Percentiles rank a stretch among this genome's conserved stretches.
Evolutionary conservation across 305 asterid species (phyloP).

Genomic region (Galium porrigens): DNA sequence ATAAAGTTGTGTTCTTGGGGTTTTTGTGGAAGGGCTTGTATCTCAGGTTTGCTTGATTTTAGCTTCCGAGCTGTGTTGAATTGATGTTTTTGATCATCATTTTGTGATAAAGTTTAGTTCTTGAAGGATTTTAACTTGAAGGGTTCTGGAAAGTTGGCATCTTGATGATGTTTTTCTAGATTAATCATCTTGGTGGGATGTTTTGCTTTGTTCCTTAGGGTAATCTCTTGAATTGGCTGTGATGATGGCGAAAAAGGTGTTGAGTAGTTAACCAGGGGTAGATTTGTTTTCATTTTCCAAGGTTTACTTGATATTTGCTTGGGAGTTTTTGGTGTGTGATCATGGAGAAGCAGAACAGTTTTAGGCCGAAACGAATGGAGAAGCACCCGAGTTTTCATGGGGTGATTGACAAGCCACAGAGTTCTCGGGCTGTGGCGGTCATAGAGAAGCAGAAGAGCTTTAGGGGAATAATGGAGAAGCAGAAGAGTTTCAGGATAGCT

Average conservation of each 20-base stretch:
- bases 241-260: constrained; percentile 22
- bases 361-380: constrained; percentile 31
- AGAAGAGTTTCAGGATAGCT: constrained; percentile 76
- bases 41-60: constrained; percentile 14
- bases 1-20: constrained; percentile 16
- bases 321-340: constrained; percentile 12
- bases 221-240: constrained; percentile 11
- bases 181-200: neutral
- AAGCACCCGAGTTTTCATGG: constrained; percentile 46
- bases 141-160: constrained; percentile 10
- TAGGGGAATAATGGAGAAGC: constrained; percentile 84
- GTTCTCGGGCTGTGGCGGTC: constrained; percentile 32
- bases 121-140: neutral
- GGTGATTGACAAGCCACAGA: constrained; percentile 51
- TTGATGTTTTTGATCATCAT: neutral
- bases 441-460: constrained; percentile 87
- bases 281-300: neutral
- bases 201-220: neutral
- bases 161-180: constrained; percentile 11
- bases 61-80: constrained; percentile 5
- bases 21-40: neutral
- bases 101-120: neutral
- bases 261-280: neutral
- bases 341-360: constrained; percentile 20
- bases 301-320: constrained; percentile 11